These are phyloP conservation scores for Starmerella roubikii DNA, from an alignment of 805 yeast species.

Conservation along the genomic window DNA sequence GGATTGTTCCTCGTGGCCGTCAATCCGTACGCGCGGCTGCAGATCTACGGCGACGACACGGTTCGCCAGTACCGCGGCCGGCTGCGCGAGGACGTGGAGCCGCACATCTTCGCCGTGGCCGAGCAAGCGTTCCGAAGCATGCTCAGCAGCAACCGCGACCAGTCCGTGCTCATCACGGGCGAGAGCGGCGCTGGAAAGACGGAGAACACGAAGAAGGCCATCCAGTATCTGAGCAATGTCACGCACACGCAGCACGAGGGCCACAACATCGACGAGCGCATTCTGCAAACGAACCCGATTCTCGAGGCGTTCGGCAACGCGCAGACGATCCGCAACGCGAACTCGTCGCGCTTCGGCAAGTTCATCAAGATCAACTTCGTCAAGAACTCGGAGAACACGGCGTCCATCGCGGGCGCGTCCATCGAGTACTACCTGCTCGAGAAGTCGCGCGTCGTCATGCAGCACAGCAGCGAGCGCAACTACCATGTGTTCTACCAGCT, in stretches of 20 bases:
- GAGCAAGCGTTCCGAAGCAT: conserved; percentile 74
- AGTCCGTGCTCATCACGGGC: conserved; percentile 92
- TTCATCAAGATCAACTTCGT: conserved; percentile 77
- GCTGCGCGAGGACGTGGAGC: conserved; percentile 38
- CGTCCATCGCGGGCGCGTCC: conserved; percentile 71
- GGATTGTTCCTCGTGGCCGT: conserved; percentile 92
- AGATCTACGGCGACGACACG: conserved; percentile 51
- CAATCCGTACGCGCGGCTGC: conserved; percentile 71
- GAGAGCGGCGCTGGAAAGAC: conserved; percentile 99
- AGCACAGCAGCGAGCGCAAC: conserved; percentile 65
- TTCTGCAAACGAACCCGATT: conserved; percentile 87
- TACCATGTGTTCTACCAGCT: conserved; percentile 90
- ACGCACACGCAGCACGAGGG: conserved; percentile 24
- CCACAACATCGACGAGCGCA: conserved; percentile 55
- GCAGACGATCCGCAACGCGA: conserved; percentile 83
- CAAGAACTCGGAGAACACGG: conserved; percentile 20
- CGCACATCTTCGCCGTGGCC: conserved; percentile 85
- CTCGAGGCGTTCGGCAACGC: conserved; percentile 95
- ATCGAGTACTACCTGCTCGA: conserved; percentile 91
- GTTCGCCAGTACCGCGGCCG: conserved; percentile 43
- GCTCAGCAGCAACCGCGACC: conserved; percentile 56
- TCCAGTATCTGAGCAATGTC: conserved; percentile 77
- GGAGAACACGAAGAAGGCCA: conserved; percentile 88
- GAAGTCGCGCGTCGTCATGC: conserved; percentile 79
- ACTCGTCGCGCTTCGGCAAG: conserved; percentile 94